These are phyloP conservation scores for Hygrocybe punicea DNA, from an alignment of 768 basidiomycete species.

Conservation along the genomic window DNA sequence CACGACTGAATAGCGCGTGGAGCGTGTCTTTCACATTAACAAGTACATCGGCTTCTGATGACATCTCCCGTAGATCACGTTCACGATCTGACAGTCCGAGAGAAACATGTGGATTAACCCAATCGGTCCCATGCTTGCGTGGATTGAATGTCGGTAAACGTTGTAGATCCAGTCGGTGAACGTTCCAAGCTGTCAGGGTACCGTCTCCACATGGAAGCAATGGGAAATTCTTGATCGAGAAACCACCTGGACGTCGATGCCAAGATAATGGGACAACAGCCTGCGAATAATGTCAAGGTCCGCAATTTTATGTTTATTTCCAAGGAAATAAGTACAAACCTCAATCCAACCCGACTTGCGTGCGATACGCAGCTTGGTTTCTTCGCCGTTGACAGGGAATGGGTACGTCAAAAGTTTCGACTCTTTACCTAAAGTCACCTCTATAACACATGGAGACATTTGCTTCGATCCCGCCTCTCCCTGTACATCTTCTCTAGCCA, in stretches of 20 bases:
- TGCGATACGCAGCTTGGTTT: constrained; percentile 45
- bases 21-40: constrained; percentile 15
- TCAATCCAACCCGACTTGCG: constrained; percentile 54
- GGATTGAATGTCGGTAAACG: constrained; percentile 19
- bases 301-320: not conserved
- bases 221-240: constrained; percentile 30
- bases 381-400: constrained; percentile 40
- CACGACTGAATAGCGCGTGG: constrained; percentile 6
- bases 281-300: constrained; percentile 2
- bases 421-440: constrained; percentile 26
- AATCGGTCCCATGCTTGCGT: constrained; percentile 11
- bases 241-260: constrained; percentile 11
- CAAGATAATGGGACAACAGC: constrained; percentile 16
- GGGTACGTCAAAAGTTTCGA: constrained; percentile 37
- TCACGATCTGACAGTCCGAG: constrained; percentile 15
- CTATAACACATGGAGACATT: constrained; percentile 26
- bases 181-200: constrained; percentile 23
- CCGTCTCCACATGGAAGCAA: constrained; percentile 12
- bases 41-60: constrained; percentile 3
- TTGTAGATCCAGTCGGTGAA: constrained; percentile 36
- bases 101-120: constrained; percentile 11
- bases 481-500: not conserved
- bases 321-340: constrained; percentile 22
- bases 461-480: not conserved
- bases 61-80: constrained; percentile 4